Evolutionary conservation across 768 basidiomycete species (phyloP), one percentile per base, ranked within the genome.

Genomic region (Cyclocybe cylindracea): DNA sequence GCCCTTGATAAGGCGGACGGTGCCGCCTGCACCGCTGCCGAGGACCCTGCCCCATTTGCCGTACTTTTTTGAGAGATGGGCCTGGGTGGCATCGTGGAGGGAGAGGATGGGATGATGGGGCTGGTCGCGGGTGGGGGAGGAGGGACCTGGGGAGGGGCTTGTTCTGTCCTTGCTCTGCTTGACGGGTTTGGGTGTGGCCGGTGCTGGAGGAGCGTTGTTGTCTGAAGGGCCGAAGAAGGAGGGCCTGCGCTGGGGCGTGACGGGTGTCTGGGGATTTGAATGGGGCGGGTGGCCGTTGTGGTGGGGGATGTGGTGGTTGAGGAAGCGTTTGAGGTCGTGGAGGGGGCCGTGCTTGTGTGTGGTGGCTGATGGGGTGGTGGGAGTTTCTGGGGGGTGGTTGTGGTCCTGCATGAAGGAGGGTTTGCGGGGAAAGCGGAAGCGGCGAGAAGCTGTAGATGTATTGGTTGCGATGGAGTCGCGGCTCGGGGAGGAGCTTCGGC

Each of bases 31-130:
- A 29, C 97, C 97, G 29, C 88, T 91, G 24, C 97, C 97, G 7
- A 99, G 83, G 13, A 97, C 85, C 46, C 91, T 84, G 36, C 96
- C 97, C 91, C 97, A 97, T 67, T 99, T 99, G 58, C 97, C 97
- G 61, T 99, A 99, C 78, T 98, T 98, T 76, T 98, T 98, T n/a
- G 89, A 76, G 51, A 99, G 76, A 68, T 97, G 94, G 10, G 91
- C 91, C 47, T 95, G 87, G 2, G 91, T 92, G 5, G 89, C 91
- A 44, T 86, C 84, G 10, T 89, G 84, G 18, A 94, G 82, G 2
- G 90, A 89, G 19, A 76, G 66, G 35, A 84, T 72, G 50, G 75
- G 71, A 43, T 72, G 42, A 58, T 53, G 45, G 44, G 53, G 11
- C 56, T 58, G 38, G 60, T 50, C 54, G 53, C 46, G 46, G 38